A percentile compares a stretch with the other conserved stretches of the same genome.
Evolutionary conservation across 257 asterid genomes (phyloP).

Genomic region (Solanum stenotomum): DNA sequence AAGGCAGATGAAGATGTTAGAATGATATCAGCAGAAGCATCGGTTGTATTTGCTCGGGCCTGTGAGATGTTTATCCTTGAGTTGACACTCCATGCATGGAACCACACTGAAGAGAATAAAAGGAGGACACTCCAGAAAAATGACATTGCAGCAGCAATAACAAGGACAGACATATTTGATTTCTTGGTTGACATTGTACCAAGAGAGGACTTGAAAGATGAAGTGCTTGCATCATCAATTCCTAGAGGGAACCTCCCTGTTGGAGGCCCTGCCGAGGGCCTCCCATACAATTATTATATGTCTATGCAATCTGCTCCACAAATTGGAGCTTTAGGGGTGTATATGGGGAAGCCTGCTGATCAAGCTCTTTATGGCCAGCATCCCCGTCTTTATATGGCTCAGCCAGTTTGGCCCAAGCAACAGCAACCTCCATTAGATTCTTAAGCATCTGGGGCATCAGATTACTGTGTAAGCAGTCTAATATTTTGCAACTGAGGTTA

Average conservation of each 20-base stretch:
- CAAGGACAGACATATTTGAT: conserved; percentile 87
- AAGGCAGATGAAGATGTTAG: conserved; percentile 65
- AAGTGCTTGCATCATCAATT: conserved; percentile 70
- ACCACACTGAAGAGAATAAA: conserved; percentile 91
- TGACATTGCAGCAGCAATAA: conserved; percentile 93
- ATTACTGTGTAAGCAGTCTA: not conserved
- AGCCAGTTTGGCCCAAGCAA: conserved; percentile 79
- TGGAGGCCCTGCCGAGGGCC: conserved; percentile 67
- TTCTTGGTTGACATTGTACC: conserved; percentile 42
- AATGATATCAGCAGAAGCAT: too few relatives aligned
- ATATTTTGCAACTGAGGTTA: not conserved
- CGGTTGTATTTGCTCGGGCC: too few relatives aligned
- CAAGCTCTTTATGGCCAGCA: conserved; percentile 67
- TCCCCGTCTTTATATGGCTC: conserved; percentile 70
- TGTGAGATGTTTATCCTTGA: conserved; percentile 95
- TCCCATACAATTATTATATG: conserved; percentile 73
- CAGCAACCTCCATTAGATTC: conserved; percentile 50
- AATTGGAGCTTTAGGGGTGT: conserved; percentile 62
- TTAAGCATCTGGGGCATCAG: conserved; percentile 26
- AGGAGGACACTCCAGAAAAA: conserved; percentile 93
- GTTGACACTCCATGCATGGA: conserved; percentile 89
- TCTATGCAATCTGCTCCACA: conserved; percentile 51
- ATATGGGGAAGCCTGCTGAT: conserved; percentile 79
- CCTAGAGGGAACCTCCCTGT: conserved; percentile 78
- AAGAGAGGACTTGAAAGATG: conserved; percentile 67